Evolutionary conservation across 768 basidiomycete species (phyloP).

Genomic region (Leucocoprinus birnbaumii): DNA sequence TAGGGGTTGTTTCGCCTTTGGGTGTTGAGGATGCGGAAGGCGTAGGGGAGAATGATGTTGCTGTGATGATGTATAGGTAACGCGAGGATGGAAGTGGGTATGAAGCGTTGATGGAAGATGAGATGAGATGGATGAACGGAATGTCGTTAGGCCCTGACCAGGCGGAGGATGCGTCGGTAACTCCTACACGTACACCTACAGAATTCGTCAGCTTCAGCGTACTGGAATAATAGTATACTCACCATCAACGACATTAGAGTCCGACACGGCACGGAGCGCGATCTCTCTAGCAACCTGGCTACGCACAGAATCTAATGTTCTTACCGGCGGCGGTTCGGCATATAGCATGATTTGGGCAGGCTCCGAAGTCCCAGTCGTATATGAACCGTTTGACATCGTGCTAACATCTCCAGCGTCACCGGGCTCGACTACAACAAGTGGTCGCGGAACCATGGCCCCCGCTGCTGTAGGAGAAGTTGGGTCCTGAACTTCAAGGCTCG

Average conservation of each 20-base stretch:
- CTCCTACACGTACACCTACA: conserved; percentile 51
- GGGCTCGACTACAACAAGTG: background rate
- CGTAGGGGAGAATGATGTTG: conserved; percentile 17
- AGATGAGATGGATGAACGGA: conserved; percentile 54
- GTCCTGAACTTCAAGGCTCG: background rate
- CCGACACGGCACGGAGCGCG: conserved; percentile 50
- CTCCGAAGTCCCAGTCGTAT: background rate
- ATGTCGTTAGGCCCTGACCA: conserved; percentile 39
- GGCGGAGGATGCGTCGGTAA: conserved; percentile 58
- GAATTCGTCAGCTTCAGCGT: background rate
- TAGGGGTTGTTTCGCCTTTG: background rate
- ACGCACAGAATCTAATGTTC: conserved; percentile 59
- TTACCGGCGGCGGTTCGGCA: conserved; percentile 12
- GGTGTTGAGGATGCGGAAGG: background rate
- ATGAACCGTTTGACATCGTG: background rate
- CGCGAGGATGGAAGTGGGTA: conserved; percentile 30
- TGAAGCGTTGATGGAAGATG: conserved; percentile 39
- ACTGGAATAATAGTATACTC: conserved; percentile 8
- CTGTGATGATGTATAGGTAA: conserved; percentile 54
- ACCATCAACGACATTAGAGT: conserved; percentile 48
- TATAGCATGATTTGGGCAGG: background rate
- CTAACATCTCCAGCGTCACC: background rate
- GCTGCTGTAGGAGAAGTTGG: background rate
- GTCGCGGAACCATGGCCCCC: background rate
- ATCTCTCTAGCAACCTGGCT: conserved; percentile 57